A percentile compares a stretch with the other conserved stretches of the same genome.
These are phyloP conservation scores for Boletus huronensis DNA, from an alignment of 768 basidiomycete species.

Conservation along the genomic window DNA sequence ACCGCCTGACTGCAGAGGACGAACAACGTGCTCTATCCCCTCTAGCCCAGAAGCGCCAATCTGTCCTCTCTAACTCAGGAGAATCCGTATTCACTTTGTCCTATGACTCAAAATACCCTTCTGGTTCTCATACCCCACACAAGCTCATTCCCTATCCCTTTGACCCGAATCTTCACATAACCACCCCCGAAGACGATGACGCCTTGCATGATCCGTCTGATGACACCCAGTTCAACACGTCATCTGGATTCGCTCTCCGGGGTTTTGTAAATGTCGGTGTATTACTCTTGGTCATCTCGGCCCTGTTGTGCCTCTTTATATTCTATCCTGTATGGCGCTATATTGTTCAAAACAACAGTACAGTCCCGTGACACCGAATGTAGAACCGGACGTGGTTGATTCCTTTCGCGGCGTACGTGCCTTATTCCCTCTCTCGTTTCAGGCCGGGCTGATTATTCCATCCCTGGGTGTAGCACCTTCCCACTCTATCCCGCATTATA, in stretches of 20 bases:
- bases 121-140: slow-evolving; percentile 28
- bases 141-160: slow-evolving; percentile 67
- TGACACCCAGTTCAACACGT: slow-evolving; percentile 26
- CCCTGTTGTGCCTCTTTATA: slow-evolving; percentile 71
- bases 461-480: neutral
- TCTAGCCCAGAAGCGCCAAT: slow-evolving; percentile 36
- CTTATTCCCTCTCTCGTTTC: neutral
- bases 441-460: neutral
- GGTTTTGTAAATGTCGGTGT: slow-evolving; percentile 69
- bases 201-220: slow-evolving; percentile 60
- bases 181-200: slow-evolving; percentile 72
- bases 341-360: neutral
- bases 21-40: slow-evolving; percentile 33
- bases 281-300: slow-evolving; percentile 56
- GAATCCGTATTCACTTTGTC: slow-evolving; percentile 49
- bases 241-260: slow-evolving; percentile 35
- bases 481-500: slow-evolving; percentile 3
- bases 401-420: slow-evolving; percentile 8
- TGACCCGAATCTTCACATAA: slow-evolving; percentile 58
- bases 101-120: slow-evolving; percentile 66
- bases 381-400: neutral
- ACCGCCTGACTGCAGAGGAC: slow-evolving; percentile 47
- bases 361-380: slow-evolving; percentile 5
- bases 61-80: slow-evolving; percentile 49
- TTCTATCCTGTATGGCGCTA: slow-evolving; percentile 68